phyloP scores from a whole-genome alignment of 2,329 filamentous ascomycete species.

The Phaeosphaeria sp. region DNA sequence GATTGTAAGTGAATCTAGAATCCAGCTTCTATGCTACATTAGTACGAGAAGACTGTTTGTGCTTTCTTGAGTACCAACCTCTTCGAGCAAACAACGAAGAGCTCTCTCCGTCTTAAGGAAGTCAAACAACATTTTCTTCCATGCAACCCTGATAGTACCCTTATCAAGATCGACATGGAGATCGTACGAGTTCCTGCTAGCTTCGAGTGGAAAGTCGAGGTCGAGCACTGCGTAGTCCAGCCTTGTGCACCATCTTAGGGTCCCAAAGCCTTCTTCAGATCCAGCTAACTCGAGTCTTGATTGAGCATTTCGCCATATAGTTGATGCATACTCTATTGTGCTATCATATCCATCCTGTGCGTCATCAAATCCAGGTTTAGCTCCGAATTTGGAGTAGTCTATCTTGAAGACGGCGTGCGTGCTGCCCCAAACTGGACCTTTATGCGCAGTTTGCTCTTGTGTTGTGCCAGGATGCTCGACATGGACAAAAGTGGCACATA shows the following conservation, averaged over 20 bases:
- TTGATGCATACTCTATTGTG: slow-evolving; percentile 2
- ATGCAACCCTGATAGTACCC: slow-evolving; percentile 18
- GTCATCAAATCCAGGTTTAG: slow-evolving; percentile 2
- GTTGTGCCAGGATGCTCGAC: slow-evolving; percentile 3
- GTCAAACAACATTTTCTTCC: slow-evolving; percentile 29
- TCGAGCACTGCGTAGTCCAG: slow-evolving; percentile 36
- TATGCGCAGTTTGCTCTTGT: background rate
- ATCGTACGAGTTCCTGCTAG: slow-evolving; percentile 6
- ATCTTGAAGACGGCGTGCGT: slow-evolving; percentile 31
- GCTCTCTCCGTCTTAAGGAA: slow-evolving; percentile 33
- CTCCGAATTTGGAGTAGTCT: slow-evolving; percentile 24
- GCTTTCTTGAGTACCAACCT: slow-evolving; percentile 12
- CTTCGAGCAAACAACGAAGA: slow-evolving; percentile 26
- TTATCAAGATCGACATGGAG: slow-evolving; percentile 13
- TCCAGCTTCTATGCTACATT: slow-evolving; percentile 14
- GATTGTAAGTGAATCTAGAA: slow-evolving; percentile 26
- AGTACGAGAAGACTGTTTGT: background rate
- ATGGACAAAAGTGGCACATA: slow-evolving; percentile 18
- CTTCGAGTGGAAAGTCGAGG: slow-evolving; percentile 22
- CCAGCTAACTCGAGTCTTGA: slow-evolving; percentile 11
- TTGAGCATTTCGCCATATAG: slow-evolving; percentile 5
- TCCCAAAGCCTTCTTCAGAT: slow-evolving; percentile 20
- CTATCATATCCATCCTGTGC: background rate
- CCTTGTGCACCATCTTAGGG: slow-evolving; percentile 33
- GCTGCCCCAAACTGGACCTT: slow-evolving; percentile 20